Evolutionary conservation across 768 basidiomycete species (phyloP).

Genomic region (Clitopilus passeckerianus): DNA sequence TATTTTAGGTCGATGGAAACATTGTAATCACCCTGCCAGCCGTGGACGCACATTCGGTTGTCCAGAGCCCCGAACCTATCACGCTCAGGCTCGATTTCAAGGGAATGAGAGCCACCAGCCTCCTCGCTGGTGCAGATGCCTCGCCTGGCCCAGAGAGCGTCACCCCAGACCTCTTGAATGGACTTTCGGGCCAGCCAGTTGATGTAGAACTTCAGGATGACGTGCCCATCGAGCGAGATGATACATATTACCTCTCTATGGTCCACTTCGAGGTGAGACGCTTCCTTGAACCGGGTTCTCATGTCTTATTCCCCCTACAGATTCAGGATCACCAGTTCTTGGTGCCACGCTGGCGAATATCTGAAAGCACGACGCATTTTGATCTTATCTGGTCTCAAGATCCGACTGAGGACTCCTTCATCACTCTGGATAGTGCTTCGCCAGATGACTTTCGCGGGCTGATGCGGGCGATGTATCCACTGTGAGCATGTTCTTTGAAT

Average conservation of each 20-base stretch:
- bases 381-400: neutral
- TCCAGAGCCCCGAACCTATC: too few relatives aligned
- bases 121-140: too few relatives aligned
- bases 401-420: neutral
- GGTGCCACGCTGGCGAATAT: neutral
- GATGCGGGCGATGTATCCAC: conserved; percentile 4
- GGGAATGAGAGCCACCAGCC: too few relatives aligned
- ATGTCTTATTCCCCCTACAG: neutral
- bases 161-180: too few relatives aligned
- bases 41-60: too few relatives aligned
- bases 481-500: neutral
- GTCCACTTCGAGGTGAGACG: neutral
- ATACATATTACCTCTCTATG: neutral
- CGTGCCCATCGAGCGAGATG: neutral
- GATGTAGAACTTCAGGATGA: neutral
- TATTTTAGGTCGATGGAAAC: too few relatives aligned
- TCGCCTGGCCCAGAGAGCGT: too few relatives aligned
- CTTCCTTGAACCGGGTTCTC: neutral
- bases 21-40: too few relatives aligned
- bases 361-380: neutral
- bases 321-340: neutral
- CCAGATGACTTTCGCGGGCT: conserved; percentile 4
- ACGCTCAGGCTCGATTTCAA: too few relatives aligned
- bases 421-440: neutral
- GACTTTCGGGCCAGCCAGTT: too few relatives aligned